These are phyloP conservation scores for Cinnamomum chago DNA, from an alignment of 164 flowering plant species.

Conservation along the genomic window DNA sequence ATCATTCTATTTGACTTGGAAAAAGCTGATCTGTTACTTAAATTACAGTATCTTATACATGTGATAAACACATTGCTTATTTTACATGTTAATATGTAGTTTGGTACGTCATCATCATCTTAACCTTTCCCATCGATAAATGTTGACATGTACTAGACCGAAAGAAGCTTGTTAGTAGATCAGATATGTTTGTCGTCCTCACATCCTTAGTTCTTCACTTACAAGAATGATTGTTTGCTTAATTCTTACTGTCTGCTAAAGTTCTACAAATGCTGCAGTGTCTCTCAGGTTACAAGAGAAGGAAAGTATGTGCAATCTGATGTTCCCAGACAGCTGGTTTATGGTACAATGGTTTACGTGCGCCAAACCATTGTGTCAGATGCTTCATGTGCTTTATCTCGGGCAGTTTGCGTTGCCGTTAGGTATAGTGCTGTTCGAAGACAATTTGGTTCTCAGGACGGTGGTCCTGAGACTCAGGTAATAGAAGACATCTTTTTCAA, in stretches of 20 bases:
- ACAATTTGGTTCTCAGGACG: conserved; percentile 91
- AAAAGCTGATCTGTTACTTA: too few species aligned
- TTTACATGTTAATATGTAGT: too few species aligned
- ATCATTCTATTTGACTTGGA: too few species aligned
- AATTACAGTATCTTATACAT: too few species aligned
- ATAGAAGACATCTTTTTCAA: background rate
- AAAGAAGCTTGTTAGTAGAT: too few species aligned
- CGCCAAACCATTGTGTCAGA: conserved; percentile 80
- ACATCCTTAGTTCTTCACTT: too few species aligned
- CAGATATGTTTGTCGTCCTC: too few species aligned
- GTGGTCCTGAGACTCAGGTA: conserved; percentile 94
- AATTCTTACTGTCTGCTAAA: background rate
- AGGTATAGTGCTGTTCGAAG: conserved; percentile 97
- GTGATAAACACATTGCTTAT: too few species aligned
- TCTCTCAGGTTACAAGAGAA: conserved; percentile 78
- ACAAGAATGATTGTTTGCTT: too few species aligned
- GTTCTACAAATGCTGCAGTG: conserved; percentile 35
- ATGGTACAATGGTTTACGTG: conserved; percentile 97
- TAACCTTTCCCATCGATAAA: too few species aligned
- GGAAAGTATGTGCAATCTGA: conserved; percentile 74
- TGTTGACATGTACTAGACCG: too few species aligned
- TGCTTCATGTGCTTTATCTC: conserved; percentile 89
- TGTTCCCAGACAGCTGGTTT: conserved; percentile 87
- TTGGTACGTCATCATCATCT: too few species aligned
- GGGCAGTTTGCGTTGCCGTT: conserved; percentile 91